These are phyloP conservation scores for Vaccinium myrtillus DNA, from an alignment of 148 eudicot genomes.

Conservation along the genomic window DNA sequence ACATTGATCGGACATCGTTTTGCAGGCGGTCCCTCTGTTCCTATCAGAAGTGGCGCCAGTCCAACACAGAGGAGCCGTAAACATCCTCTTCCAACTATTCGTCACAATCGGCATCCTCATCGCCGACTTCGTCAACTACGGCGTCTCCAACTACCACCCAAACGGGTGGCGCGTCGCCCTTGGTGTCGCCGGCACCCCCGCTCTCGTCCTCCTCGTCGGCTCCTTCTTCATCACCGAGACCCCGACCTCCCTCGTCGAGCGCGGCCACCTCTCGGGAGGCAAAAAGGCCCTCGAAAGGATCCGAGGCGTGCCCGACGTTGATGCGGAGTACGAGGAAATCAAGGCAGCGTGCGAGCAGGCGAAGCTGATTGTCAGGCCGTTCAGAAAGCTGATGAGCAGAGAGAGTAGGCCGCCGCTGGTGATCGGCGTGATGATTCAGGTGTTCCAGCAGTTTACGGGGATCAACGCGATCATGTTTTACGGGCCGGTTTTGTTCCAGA, in stretches of 20 bases:
- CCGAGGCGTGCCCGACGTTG: slow-evolving; percentile 43
- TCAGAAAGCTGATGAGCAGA: slow-evolving; percentile 36
- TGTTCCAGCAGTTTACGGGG: slow-evolving; percentile 63
- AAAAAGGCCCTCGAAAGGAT: slow-evolving; percentile 34
- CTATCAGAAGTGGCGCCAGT: slow-evolving; percentile 63
- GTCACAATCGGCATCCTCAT: slow-evolving; percentile 63
- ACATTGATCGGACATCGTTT: not conserved
- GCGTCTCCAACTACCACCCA: slow-evolving; percentile 38
- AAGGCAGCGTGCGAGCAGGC: slow-evolving; percentile 38
- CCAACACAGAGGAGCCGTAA: slow-evolving; percentile 61
- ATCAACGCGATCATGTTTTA: slow-evolving; percentile 68
- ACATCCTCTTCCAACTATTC: slow-evolving; percentile 69
- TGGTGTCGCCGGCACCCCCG: slow-evolving; percentile 51
- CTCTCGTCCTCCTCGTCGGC: slow-evolving; percentile 38
- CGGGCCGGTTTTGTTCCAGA: slow-evolving; percentile 55
- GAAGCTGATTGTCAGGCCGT: slow-evolving; percentile 31
- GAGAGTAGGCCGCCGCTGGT: slow-evolving; percentile 39
- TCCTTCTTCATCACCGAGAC: slow-evolving; percentile 51
- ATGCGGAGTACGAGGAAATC: slow-evolving; percentile 34
- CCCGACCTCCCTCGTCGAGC: slow-evolving; percentile 45
- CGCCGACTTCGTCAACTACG: slow-evolving; percentile 59
- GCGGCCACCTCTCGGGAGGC: slow-evolving; percentile 28
- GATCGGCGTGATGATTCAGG: slow-evolving; percentile 34
- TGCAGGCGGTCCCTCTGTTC: slow-evolving; percentile 11
- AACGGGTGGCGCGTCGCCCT: slow-evolving; percentile 62